Conservation (phyloP, 441 rosid genomes). For the Pelargonium australe region DNA sequence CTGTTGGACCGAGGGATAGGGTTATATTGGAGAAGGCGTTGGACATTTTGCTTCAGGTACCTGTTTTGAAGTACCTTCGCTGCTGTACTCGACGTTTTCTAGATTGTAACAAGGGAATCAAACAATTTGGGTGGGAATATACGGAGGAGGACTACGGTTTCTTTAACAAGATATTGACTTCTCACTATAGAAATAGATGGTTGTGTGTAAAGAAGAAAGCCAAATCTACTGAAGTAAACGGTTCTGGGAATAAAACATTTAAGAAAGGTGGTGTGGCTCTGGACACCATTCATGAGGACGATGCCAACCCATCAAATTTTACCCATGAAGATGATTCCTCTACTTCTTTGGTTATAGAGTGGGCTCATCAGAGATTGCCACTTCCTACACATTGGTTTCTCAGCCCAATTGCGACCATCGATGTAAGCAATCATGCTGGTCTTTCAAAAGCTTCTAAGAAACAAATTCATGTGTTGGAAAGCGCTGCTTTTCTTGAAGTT, state of each 20-base stretch:
- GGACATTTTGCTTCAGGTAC: conserved; percentile 52
- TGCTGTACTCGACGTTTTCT: conserved; percentile 35
- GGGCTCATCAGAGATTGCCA: conserved; percentile 84
- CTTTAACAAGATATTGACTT: conserved; percentile 44
- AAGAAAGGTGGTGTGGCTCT: conserved; percentile 35
- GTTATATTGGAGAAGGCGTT: conserved; percentile 51
- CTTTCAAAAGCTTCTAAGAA: conserved; percentile 23
- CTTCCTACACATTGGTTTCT: conserved; percentile 91
- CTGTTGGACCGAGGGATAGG: conserved; percentile 63
- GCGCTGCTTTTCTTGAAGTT: conserved; percentile 39
- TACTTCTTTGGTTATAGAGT: conserved; percentile 44
- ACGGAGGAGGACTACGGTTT: conserved; percentile 42
- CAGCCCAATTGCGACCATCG: conserved; percentile 61
- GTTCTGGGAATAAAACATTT: conserved; percentile 21
- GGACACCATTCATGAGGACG: conserved; percentile 78
- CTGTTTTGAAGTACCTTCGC: conserved; percentile 44
- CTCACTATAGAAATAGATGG: conserved; percentile 74
- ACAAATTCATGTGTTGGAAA: conserved; percentile 23
- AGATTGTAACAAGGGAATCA: conserved; percentile 29
- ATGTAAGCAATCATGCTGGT: conserved; percentile 29
- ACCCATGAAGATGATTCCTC: conserved; percentile 25
- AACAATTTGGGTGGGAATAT: conserved; percentile 40
- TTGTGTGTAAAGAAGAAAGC: conserved; percentile 49
- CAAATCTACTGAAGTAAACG: conserved; percentile 27
- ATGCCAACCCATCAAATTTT: conserved; percentile 39